Percentiles rank a stretch among this genome's conserved stretches.
phyloP scores from a whole-genome alignment of 192 early-diverging fungal genomes.

The Coemansia sp. region DNA sequence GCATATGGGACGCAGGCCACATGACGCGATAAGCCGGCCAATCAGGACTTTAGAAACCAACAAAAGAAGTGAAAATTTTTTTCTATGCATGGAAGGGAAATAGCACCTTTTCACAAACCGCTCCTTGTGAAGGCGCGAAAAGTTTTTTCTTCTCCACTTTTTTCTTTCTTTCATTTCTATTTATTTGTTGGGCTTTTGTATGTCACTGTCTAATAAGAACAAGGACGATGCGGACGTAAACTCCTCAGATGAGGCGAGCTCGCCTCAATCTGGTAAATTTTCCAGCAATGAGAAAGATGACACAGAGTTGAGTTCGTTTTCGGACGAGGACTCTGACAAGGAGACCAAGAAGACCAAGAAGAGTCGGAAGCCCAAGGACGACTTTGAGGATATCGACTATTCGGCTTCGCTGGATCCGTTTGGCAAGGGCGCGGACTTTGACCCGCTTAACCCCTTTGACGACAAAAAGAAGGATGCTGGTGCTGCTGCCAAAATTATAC shows the following conservation, averaged over 20 bases:
- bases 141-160: not conserved
- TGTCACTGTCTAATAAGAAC: not conserved
- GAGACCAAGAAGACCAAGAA: constrained; percentile 8
- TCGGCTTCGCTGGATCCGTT: constrained; percentile 24
- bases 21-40: not conserved
- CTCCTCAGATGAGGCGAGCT: not conserved
- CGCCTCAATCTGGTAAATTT: not conserved
- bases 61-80: not conserved
- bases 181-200: constrained; percentile 7
- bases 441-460: constrained; percentile 32
- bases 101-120: too few relatives aligned
- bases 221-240: constrained; percentile 6
- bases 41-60: not conserved
- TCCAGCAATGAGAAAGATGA: not conserved
- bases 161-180: constrained; percentile 7
- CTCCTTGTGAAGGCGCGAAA: too few relatives aligned
- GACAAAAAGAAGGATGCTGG: constrained; percentile 53
- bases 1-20: not conserved
- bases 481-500: constrained; percentile 41
- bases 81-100: not conserved
- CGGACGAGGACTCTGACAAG: not conserved
- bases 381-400: constrained; percentile 10
- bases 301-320: constrained; percentile 1
- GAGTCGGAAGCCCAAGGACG: constrained; percentile 8
- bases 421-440: constrained; percentile 49